phyloP scores from a whole-genome alignment of 768 basidiomycete species.

The Psilocybe tampanensis region DNA sequence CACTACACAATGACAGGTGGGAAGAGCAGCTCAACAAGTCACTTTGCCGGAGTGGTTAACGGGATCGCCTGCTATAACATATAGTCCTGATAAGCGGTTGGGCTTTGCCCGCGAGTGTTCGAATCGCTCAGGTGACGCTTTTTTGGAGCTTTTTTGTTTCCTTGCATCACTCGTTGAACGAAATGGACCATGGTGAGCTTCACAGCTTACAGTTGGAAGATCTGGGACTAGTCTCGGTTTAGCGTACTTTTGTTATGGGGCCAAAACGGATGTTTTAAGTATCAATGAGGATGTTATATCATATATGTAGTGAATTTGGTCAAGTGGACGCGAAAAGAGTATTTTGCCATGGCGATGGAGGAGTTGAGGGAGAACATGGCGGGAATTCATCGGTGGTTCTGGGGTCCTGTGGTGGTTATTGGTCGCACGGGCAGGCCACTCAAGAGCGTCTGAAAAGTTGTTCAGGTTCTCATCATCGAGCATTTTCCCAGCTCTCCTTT shows the following conservation, averaged over 20 bases:
- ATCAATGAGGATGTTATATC: neutral
- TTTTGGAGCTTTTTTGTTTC: slow-evolving; percentile 6
- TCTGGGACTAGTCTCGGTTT: too few species aligned
- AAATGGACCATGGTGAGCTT: too few species aligned
- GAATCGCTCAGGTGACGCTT: slow-evolving; percentile 35
- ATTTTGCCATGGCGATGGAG: too few species aligned
- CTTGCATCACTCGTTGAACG: neutral
- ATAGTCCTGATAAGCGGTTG: slow-evolving; percentile 21
- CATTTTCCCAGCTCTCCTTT: too few species aligned
- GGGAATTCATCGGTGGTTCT: slow-evolving; percentile 2
- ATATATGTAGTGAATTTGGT: too few species aligned
- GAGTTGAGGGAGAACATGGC: too few species aligned
- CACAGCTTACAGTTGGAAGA: too few species aligned
- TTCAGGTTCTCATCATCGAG: too few species aligned
- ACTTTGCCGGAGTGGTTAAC: slow-evolving; percentile 97
- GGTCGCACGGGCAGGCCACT: slow-evolving; percentile 48
- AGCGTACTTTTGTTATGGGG: too few species aligned
- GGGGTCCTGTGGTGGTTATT: slow-evolving; percentile 20
- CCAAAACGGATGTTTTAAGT: too few species aligned
- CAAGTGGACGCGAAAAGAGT: too few species aligned
- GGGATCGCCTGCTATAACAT: slow-evolving; percentile 69
- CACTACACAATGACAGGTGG: neutral
- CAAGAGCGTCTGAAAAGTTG: slow-evolving; percentile 30
- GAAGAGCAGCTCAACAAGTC: slow-evolving; percentile 35
- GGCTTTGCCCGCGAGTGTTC: slow-evolving; percentile 36